A percentile compares a stretch with the other conserved stretches of the same genome.
These are phyloP conservation scores for Aquilaria agallochum DNA, from an alignment of 441 rosid genomes.

Conservation along the genomic window DNA sequence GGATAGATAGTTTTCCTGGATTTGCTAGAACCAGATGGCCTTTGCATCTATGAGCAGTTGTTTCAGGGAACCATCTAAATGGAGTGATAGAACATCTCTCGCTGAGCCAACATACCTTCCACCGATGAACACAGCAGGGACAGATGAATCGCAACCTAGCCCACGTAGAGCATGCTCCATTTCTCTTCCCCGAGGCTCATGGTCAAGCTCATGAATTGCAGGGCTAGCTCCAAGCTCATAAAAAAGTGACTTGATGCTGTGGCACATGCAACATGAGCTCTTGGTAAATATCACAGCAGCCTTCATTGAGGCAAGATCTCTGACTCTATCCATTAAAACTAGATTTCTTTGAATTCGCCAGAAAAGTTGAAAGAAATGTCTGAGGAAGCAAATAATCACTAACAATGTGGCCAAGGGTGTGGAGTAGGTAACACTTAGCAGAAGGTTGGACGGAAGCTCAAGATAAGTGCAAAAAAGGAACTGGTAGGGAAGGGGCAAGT, in stretches of 20 bases:
- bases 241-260: slow-evolving; percentile 76
- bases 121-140: slow-evolving; percentile 84
- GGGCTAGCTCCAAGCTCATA: slow-evolving; percentile 91
- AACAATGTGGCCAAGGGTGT: slow-evolving; percentile 6
- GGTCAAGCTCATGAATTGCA: slow-evolving; percentile 76
- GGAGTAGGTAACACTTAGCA: neutral
- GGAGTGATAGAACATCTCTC: slow-evolving; percentile 70
- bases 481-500: neutral
- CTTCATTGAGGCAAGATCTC: slow-evolving; percentile 46
- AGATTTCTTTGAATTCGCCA: too few relatives aligned
- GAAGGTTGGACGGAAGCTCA: neutral
- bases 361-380: too few relatives aligned
- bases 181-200: slow-evolving; percentile 57
- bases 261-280: slow-evolving; percentile 87
- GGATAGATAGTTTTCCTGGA: neutral
- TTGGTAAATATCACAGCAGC: slow-evolving; percentile 85
- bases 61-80: slow-evolving; percentile 71
- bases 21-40: slow-evolving; percentile 77
- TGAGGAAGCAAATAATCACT: neutral
- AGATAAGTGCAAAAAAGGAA: slow-evolving; percentile 4
- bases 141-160: slow-evolving; percentile 50
- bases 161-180: slow-evolving; percentile 65
- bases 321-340: too few relatives aligned
- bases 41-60: slow-evolving; percentile 73
- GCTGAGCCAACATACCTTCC: slow-evolving; percentile 74